Evolutionary conservation across 2,329 filamentous ascomycete species (phyloP), one percentile per base, ranked within the genome.

Genomic region (Knufia fluminis): DNA sequence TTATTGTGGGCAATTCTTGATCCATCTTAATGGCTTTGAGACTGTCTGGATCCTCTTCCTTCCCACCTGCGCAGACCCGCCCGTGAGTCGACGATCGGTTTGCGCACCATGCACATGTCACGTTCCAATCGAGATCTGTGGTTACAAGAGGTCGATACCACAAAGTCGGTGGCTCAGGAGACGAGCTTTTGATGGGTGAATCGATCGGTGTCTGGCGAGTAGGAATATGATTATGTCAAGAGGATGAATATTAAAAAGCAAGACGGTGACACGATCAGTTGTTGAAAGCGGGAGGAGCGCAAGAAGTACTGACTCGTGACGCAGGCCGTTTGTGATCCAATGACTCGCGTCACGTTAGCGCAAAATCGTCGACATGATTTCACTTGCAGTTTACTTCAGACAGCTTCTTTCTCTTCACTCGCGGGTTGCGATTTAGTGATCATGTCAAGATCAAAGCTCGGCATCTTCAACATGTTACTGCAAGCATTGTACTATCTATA

Each of bases 101-200:
- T 48, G 46, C 44, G 46, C 35, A 40, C 33, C 35, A 48, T 20
- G 35, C 46, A 41, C 35, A 48, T 48, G 24, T 48, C 46, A 48
- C 46, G 20, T 14, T 43, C 19, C 7, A 22, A 22, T 23, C 38
- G 7, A 7, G 28, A 31, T 31, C 14, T 14, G 28, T 31, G n/a
- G n/a, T n/a, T n/a, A n/a, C n/a, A n/a, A n/a, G n/a, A 31, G 28
- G 28, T 31, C 14, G 28, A 14, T 31, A n/a, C n/a, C n/a, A n/a
- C n/a, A n/a, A n/a, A n/a, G n/a, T n/a, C n/a, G n/a, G n/a, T n/a
- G n/a, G n/a, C n/a, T n/a, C n/a, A n/a, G n/a, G n/a, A n/a, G n/a
- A n/a, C n/a, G n/a, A n/a, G n/a, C n/a, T n/a, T n/a, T n/a, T n/a
- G n/a, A n/a, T n/a, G n/a, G n/a, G n/a, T n/a, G n/a, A n/a, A n/a